Evolutionary conservation across 2,329 filamentous ascomycete genomes (phyloP).

Genomic region (Neofusicoccum kwambonambiense): DNA sequence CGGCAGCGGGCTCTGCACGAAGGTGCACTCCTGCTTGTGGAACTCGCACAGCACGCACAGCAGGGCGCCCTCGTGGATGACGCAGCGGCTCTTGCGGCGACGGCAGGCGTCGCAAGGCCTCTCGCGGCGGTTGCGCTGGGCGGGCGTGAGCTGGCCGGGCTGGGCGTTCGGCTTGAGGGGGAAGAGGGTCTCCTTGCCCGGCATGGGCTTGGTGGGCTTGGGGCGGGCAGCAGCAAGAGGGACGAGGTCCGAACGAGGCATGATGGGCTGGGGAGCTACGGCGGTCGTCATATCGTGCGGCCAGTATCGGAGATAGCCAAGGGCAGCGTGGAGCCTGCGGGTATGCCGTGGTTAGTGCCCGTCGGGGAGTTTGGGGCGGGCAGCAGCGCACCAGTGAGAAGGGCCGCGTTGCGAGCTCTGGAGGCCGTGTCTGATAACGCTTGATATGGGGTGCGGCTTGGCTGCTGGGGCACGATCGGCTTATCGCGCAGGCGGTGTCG

Average conservation of each 20-base stretch:
- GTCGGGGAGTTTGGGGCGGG: not conserved
- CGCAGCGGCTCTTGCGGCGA: constrained; percentile 71
- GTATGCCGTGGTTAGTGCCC: constrained; percentile 14
- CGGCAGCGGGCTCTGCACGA: constrained; percentile 71
- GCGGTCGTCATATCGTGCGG: constrained; percentile 45
- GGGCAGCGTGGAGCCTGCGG: constrained; percentile 14
- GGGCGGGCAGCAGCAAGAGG: constrained; percentile 47
- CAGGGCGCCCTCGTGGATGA: constrained; percentile 72
- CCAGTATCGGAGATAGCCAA: constrained; percentile 17
- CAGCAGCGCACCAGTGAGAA: constrained; percentile 17
- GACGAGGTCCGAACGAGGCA: constrained; percentile 45
- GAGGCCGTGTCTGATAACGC: constrained; percentile 15
- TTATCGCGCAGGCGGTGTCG: constrained; percentile 8
- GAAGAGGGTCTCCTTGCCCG: constrained; percentile 44
- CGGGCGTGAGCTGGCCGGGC: constrained; percentile 37
- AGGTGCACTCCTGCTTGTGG: constrained; percentile 75
- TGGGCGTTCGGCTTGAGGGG: constrained; percentile 34
- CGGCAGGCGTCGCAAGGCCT: constrained; percentile 65
- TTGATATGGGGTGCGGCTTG: not conserved
- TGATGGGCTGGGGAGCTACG: constrained; percentile 48
- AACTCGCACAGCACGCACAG: constrained; percentile 75
- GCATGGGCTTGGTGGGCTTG: constrained; percentile 39
- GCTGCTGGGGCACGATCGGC: constrained; percentile 7
- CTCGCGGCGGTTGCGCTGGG: constrained; percentile 39
- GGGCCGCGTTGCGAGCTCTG: constrained; percentile 1